Conservation (phyloP, 176 grass and related monocot genomes). For the Chloris gayana region DNA sequence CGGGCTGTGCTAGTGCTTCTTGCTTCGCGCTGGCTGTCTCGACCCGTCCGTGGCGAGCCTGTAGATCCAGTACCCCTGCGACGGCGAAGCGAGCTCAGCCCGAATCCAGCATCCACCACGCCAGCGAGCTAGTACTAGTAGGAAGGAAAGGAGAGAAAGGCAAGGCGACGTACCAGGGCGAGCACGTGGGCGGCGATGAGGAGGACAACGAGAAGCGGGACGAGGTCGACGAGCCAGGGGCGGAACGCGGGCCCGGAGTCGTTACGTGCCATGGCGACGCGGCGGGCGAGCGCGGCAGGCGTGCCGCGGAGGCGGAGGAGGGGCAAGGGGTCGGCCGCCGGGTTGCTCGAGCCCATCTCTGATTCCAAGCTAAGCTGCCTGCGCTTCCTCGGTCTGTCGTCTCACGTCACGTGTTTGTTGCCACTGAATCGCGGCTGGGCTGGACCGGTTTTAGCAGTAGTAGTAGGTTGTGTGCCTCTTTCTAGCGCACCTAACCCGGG, state of each 20-base stretch:
- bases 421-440: background rate
- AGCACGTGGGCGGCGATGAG: conserved; percentile 96
- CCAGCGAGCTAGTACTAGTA: background rate
- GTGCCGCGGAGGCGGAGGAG: conserved; percentile 24
- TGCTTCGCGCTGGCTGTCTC: conserved; percentile 67
- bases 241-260: conserved; percentile 22
- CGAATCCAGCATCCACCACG: background rate
- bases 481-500: background rate
- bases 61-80: conserved; percentile 96
- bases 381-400: no score
- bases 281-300: conserved; percentile 44
- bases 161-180: conserved; percentile 60
- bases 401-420: background rate
- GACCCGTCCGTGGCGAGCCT: conserved; percentile 67
- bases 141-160: background rate
- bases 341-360: conserved; percentile 52
- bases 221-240: conserved; percentile 73
- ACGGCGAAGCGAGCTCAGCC: conserved; percentile 26
- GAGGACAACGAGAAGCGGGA: conserved; percentile 74
- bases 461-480: background rate
- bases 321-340: conserved; percentile 41
- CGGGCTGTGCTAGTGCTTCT: conserved; percentile 54
- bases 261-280: conserved; percentile 59
- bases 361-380: background rate
- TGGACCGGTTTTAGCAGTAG: background rate